Base-by-base conservation (phyloP, 2,329 filamentous ascomycete species). In the Aureobasidium sp. region DNA sequence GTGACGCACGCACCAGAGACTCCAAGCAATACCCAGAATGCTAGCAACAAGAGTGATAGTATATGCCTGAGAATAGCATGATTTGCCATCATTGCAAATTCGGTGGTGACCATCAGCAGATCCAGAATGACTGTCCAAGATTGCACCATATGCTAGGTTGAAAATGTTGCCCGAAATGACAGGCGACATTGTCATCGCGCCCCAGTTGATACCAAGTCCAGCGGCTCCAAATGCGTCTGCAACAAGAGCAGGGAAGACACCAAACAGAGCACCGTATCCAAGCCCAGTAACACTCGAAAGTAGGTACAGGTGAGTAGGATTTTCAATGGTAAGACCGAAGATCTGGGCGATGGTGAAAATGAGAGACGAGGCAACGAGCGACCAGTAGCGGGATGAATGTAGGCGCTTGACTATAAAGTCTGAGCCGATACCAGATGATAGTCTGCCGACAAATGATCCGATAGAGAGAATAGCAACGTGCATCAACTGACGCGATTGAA, bases 381-480 rank as follows among this genome's bases (percentile, higher is more conserved):
- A 96, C 93, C 93, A 98, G 60, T 91, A 84, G 3, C 93, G 87
- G 48, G 85, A 93, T 58, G 87, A 84, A 58, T 84, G 77, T 11
- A 94, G 76, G 24, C 80, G 80, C 68, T 91, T 93, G 56, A 95
- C 86, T 16, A 98, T 79, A 48, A 94, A 79, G 66, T 98, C 93
- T 32, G 89, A 95, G 30, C 91, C 91, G 55, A 95, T 88, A 38
- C 93, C 86, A 5, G 66, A 69, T 6, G 81, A 73, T 0, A 98
- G 77, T 54, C 93, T 84, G 2, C 93, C 93, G 2, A 81, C 62
- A 67, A 95, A 97, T 61, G 88, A 94, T 64, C 85, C 85, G 42
- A 96, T 71, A 0, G 91, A 97, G n/a, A 98, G 76, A 49, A 95
- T 88, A 2, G 89, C 95, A 8, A 98, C 93, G 64, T 98, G 91